These are phyloP conservation scores for Pharus latifolius DNA, from an alignment of 176 grass and related monocot species.

Conservation along the genomic window DNA sequence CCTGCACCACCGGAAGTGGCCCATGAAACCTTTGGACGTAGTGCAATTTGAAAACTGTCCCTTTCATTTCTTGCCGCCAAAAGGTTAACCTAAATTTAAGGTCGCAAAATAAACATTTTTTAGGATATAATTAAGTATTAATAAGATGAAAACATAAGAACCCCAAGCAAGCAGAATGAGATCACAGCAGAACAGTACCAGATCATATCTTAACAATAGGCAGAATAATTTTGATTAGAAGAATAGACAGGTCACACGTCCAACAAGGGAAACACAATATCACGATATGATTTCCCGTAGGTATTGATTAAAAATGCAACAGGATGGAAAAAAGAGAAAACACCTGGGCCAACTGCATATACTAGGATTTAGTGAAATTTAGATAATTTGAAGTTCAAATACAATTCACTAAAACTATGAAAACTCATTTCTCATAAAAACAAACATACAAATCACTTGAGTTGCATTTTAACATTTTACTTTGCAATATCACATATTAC, in stretches of 20 bases:
- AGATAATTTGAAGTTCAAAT: too few species aligned
- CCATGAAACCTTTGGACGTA: slow-evolving; percentile 92
- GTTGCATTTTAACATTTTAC: too few species aligned
- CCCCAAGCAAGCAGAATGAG: not conserved
- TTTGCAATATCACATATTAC: too few species aligned
- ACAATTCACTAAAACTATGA: too few species aligned
- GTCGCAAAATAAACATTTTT: not conserved
- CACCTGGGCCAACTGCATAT: not conserved
- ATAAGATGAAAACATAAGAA: not conserved
- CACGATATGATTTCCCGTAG: too few species aligned
- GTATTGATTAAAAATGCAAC: too few species aligned
- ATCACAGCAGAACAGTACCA: not conserved
- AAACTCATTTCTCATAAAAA: too few species aligned
- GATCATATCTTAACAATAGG: slow-evolving; percentile 5
- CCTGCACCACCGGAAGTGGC: slow-evolving; percentile 66
- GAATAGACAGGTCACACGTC: too few species aligned
- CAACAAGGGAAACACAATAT: too few species aligned
- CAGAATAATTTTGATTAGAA: not conserved
- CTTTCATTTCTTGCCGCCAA: slow-evolving; percentile 97
- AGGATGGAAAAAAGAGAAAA: not conserved
- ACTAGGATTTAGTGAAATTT: too few species aligned
- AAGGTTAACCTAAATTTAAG: slow-evolving; percentile 65
- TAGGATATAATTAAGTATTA: slow-evolving; percentile 1
- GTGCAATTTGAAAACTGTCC: slow-evolving; percentile 89
- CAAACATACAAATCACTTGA: too few species aligned